These are phyloP conservation scores for Potentilla sterilis DNA, from an alignment of 306 rosid species.

Conservation along the genomic window DNA sequence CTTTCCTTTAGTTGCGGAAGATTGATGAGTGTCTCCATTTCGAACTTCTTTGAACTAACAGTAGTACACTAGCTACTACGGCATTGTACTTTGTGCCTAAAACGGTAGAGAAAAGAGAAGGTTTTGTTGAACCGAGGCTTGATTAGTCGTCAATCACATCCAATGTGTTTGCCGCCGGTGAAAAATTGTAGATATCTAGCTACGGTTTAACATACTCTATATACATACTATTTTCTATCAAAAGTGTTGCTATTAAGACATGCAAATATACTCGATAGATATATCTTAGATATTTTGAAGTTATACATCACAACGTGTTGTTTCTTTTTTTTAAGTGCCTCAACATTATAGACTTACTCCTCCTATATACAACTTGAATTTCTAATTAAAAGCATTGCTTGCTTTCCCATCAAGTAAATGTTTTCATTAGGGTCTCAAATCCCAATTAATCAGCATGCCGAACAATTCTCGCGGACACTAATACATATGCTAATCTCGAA, in stretches of 20 bases:
- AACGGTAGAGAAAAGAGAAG: not conserved
- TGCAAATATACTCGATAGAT: no score
- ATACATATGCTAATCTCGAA: not conserved
- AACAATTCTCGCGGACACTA: not conserved
- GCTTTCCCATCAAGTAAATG: constrained; percentile 15
- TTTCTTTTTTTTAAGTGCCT: no score
- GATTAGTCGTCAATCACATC: constrained; percentile 1
- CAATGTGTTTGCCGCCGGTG: constrained; percentile 8
- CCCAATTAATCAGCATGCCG: constrained; percentile 3
- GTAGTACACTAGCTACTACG: not conserved
- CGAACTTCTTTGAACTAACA: constrained; percentile 1
- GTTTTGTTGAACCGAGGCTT: constrained; percentile 1
- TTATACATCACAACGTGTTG: no score
- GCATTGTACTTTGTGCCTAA: constrained; percentile 21
- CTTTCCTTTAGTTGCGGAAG: constrained; percentile 52
- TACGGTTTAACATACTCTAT: no score
- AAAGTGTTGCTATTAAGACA: no score
- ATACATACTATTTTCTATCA: no score
- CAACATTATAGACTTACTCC: no score
- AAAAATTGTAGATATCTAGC: not conserved
- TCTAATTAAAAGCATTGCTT: not conserved
- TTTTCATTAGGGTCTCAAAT: constrained; percentile 3
- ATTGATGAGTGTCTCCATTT: constrained; percentile 19
- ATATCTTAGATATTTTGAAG: no score
- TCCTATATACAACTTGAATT: no score